Percentiles rank a stretch among this genome's conserved stretches.
These are phyloP conservation scores for Metschnikowia proteae DNA, from an alignment of 805 yeast genomes.

Conservation along the genomic window DNA sequence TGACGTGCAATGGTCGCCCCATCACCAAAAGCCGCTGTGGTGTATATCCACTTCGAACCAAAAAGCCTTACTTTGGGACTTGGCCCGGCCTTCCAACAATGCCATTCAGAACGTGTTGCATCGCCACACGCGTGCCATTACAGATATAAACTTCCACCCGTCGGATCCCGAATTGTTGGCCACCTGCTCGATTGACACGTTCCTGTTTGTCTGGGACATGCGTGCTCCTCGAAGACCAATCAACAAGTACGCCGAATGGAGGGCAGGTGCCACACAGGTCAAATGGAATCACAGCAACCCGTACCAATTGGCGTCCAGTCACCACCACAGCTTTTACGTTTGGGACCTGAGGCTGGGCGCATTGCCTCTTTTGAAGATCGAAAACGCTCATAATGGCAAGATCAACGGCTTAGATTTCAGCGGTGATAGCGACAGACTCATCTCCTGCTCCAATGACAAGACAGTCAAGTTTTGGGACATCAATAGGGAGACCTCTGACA, in stretches of 20 bases:
- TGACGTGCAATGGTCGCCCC: slow-evolving; percentile 98
- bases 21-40: slow-evolving; percentile 80
- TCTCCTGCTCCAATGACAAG: slow-evolving; percentile 84
- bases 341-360: slow-evolving; percentile 92
- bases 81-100: slow-evolving; percentile 60
- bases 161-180: slow-evolving; percentile 82
- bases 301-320: slow-evolving; percentile 78
- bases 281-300: slow-evolving; percentile 85
- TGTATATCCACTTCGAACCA: slow-evolving; percentile 92
- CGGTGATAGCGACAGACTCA: slow-evolving; percentile 53
- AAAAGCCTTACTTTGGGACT: slow-evolving; percentile 92
- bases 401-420: slow-evolving; percentile 88
- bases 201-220: slow-evolving; percentile 86
- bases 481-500: neutral
- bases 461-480: slow-evolving; percentile 48
- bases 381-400: slow-evolving; percentile 73
- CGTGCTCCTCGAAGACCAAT: slow-evolving; percentile 74
- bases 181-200: slow-evolving; percentile 90
- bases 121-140: slow-evolving; percentile 87
- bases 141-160: slow-evolving; percentile 93
- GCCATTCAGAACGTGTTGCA: slow-evolving; percentile 88
- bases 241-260: slow-evolving; percentile 85
- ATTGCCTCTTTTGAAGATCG: slow-evolving; percentile 59
- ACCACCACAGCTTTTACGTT: slow-evolving; percentile 70
- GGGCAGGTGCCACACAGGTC: slow-evolving; percentile 91